Conservation (phyloP, 2,329 filamentous ascomycete genomes). For the Plectosphaerella sp. region DNA sequence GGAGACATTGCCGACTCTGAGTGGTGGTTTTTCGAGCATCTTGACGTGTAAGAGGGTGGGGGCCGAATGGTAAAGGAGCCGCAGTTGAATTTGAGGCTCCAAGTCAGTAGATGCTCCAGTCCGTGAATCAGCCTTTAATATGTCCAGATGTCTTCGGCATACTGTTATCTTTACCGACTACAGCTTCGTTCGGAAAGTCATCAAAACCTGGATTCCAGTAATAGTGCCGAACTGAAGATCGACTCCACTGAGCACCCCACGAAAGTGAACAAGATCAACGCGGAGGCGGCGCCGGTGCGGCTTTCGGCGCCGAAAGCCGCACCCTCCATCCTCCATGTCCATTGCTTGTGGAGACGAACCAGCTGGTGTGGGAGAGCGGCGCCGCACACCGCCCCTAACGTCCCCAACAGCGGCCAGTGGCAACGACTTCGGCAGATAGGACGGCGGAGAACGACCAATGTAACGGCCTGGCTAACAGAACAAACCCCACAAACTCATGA, state of each 20-base stretch:
- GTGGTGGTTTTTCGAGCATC: slow-evolving; percentile 21
- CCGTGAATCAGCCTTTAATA: neutral
- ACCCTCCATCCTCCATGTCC: neutral
- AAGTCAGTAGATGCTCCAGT: no score
- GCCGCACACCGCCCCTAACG: neutral
- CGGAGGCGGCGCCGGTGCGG: neutral
- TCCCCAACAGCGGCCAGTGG: neutral
- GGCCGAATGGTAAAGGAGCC: neutral
- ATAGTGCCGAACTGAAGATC: neutral
- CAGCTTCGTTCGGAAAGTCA: neutral
- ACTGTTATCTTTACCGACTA: neutral
- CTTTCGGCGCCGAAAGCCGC: neutral
- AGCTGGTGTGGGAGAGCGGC: neutral
- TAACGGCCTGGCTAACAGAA: neutral
- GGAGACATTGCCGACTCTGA: slow-evolving; percentile 14
- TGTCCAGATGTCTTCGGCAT: neutral
- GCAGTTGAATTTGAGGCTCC: neutral
- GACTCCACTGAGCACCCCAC: neutral
- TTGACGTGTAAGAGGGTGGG: neutral
- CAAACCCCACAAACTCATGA: neutral
- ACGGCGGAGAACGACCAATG: no score
- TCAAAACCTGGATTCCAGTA: neutral
- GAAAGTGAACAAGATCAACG: neutral
- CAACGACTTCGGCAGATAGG: no score
- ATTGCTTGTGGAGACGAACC: neutral